Evolutionary conservation across 2,329 filamentous ascomycete genomes (phyloP).

Genomic region (Xylaria sp.): DNA sequence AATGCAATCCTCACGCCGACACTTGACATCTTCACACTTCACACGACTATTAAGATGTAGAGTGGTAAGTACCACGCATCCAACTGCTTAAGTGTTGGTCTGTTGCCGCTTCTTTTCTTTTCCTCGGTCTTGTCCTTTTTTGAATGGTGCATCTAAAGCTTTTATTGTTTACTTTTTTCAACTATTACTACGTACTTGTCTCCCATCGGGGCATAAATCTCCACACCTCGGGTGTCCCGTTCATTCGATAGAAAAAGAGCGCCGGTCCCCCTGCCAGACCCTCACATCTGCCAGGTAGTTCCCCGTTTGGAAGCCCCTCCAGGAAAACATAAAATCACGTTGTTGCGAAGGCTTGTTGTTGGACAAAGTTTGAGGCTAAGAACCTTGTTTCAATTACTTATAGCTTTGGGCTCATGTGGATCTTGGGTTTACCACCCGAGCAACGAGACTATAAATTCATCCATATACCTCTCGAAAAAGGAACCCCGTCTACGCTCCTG

Average conservation of each 20-base stretch:
- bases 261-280: slow-evolving; percentile 13
- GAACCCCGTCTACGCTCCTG: not conserved
- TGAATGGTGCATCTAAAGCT: slow-evolving; percentile 10
- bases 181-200: not conserved
- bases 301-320: not conserved
- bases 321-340: not conserved
- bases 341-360: slow-evolving; percentile 8
- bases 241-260: slow-evolving; percentile 20
- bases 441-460: not conserved
- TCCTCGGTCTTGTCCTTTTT: not conserved
- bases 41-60: not conserved
- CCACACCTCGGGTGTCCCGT: slow-evolving; percentile 15
- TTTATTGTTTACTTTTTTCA: slow-evolving; percentile 1
- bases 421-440: not conserved
- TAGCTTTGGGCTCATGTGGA: not conserved
- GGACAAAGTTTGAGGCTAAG: not conserved
- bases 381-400: not conserved
- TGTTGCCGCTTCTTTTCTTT: not conserved
- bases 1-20: slow-evolving; percentile 32
- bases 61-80: not conserved
- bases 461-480: not conserved
- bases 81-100: not conserved
- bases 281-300: slow-evolving; percentile 5
- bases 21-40: not conserved
- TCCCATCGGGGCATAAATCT: slow-evolving; percentile 4